phyloP scores from a whole-genome alignment of 2,329 filamentous ascomycete genomes.

The Cladosporium velox region DNA sequence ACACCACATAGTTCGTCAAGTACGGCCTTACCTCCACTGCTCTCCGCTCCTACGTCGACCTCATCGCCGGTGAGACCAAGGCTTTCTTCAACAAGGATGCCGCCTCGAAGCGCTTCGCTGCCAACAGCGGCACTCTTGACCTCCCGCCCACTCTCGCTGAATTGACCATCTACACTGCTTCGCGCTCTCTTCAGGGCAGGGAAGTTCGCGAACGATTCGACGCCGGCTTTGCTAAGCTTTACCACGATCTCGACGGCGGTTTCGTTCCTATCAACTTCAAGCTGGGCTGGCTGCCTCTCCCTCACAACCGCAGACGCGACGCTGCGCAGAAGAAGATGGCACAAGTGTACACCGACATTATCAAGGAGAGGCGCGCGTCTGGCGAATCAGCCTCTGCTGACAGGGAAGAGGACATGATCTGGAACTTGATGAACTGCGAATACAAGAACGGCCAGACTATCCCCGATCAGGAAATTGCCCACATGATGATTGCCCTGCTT shows the following conservation, averaged over 20 bases:
- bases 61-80: constrained; percentile 74
- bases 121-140: constrained; percentile 62
- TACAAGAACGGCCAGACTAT: constrained; percentile 81
- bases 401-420: constrained; percentile 73
- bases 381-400: constrained; percentile 42
- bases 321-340: constrained; percentile 78
- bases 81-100: constrained; percentile 70
- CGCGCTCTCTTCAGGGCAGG: constrained; percentile 79
- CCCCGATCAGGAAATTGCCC: constrained; percentile 82
- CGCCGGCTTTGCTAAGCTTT: constrained; percentile 75
- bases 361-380: constrained; percentile 67
- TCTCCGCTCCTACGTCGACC: constrained; percentile 73
- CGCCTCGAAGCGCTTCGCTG: constrained; percentile 40
- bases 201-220: constrained; percentile 81
- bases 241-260: constrained; percentile 87
- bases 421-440: constrained; percentile 79
- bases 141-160: constrained; percentile 77
- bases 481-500: constrained; percentile 91
- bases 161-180: constrained; percentile 87
- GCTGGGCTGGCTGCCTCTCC: constrained; percentile 83
- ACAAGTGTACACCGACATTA: constrained; percentile 79
- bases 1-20: constrained; percentile 69
- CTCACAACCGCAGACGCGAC: constrained; percentile 83
- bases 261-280: constrained; percentile 89
- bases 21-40: constrained; percentile 74